Base-by-base conservation (phyloP, 306 rosid species). In the Hippophae gyantsensis region DNA sequence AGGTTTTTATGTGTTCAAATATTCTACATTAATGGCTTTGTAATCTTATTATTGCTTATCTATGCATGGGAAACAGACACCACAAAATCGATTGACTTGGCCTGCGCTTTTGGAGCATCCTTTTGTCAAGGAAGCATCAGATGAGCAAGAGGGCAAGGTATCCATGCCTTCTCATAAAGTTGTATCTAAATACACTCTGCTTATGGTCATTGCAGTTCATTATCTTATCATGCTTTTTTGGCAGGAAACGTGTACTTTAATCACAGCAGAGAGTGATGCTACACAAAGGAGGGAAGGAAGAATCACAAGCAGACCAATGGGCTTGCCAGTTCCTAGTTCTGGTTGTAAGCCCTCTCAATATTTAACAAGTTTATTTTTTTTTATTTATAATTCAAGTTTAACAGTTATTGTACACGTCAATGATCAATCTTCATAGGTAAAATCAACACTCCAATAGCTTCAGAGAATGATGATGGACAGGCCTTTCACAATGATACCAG, bases 91-190 rank as follows among this genome's bases (percentile, higher is more conserved):
- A 52, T 78, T 92, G 64, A 79, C 96, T 23, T 92, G 99, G 99
- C 96, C 99, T 14, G 84, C 89, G 61, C 95, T 92, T 72, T 77
- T 92, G 54, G 96, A 92, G 67, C 96, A 92, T 61, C 95, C 96
- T 61, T 92, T 92, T 78, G 96, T 92, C 55, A 80, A 80, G 75
- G 99, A 88, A 81, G 64, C 81, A 6, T 60, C 77, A 26, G 78
- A 78, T 8, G 87, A 85, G 61, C 60, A 44, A 65, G 86, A 80
- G 53, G 71, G 70, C 64, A 81, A 74, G 95, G 99, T 92, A 83
- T 65, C 54, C 18, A 56, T 65, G 10, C 43, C 48, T 60, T 11
- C 1, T 7, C 9, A 5, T 42, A 4, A 32, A 40, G 48, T 14
- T 54, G 9, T 13, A 59, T 65, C 5, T 45, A 38, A 18, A 43